A percentile compares a stretch with the other conserved stretches of the same genome.
Evolutionary conservation across 352 stramenopile genomes (phyloP).

Genomic region (Stramenopiles sp.): DNA sequence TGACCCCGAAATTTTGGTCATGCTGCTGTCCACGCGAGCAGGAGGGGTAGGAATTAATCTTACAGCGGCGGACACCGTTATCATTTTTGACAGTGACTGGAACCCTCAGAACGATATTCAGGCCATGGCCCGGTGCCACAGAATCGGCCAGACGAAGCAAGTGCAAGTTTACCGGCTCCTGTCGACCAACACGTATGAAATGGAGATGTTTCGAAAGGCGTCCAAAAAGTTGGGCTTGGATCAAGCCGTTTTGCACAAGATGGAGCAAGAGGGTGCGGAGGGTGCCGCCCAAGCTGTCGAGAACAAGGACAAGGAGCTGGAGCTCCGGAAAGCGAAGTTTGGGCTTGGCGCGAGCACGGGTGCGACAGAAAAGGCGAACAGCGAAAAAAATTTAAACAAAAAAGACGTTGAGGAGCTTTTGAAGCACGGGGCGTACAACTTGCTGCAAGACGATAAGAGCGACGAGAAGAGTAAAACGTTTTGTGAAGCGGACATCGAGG

Average conservation of each 20-base stretch:
- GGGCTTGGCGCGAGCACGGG: conserved; percentile 21
- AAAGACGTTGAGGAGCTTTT: conserved; percentile 73
- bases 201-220: conserved; percentile 75
- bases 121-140: conserved; percentile 91
- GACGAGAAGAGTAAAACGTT: conserved; percentile 78
- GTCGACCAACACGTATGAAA: conserved; percentile 85
- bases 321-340: conserved; percentile 26
- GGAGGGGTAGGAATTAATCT: conserved; percentile 97
- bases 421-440: conserved; percentile 76
- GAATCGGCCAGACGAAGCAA: conserved; percentile 93
- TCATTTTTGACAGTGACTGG: conserved; percentile 97
- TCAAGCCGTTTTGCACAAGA: conserved; percentile 62
- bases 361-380: conserved; percentile 29
- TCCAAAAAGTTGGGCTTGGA: conserved; percentile 72
- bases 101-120: conserved; percentile 97
- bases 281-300: no score
- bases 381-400: conserved; percentile 43
- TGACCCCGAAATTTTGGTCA: conserved; percentile 79
- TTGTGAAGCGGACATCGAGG: conserved; percentile 91
- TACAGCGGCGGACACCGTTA: conserved; percentile 93
- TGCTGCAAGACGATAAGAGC: conserved; percentile 72
- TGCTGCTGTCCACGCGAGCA: conserved; percentile 91
- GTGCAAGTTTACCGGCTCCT: conserved; percentile 98
- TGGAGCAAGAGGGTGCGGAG: conserved; percentile 39
- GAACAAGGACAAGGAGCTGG: conserved; percentile 27